Evolutionary conservation across 75 land plant genomes (phyloP).

Genomic region (Pinus tabuliformis): DNA sequence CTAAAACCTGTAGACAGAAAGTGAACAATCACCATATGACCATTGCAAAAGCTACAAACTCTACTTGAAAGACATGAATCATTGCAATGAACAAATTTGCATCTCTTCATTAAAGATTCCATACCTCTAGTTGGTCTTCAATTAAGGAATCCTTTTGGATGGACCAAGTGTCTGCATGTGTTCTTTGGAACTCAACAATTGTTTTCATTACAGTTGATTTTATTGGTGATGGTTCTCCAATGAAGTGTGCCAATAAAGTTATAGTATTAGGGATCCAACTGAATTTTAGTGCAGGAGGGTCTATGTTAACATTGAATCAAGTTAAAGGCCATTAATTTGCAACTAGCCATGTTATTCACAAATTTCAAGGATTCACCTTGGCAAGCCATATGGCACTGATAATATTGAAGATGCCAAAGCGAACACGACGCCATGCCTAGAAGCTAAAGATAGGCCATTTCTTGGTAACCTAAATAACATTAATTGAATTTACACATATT

Average conservation of each 20-base stretch:
- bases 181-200: slow-evolving; percentile 90
- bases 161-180: slow-evolving; percentile 96
- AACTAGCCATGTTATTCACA: not conserved
- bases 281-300: slow-evolving; percentile 7
- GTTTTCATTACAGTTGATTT: slow-evolving; percentile 84
- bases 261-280: slow-evolving; percentile 95
- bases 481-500: not conserved
- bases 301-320: not conserved
- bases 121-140: slow-evolving; percentile 95
- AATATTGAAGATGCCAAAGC: slow-evolving; percentile 85
- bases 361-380: slow-evolving; percentile 44
- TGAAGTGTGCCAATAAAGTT: slow-evolving; percentile 70
- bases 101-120: not conserved
- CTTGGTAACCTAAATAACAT: slow-evolving; percentile 22
- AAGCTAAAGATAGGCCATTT: slow-evolving; percentile 32
- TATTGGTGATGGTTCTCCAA: slow-evolving; percentile 69
- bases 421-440: slow-evolving; percentile 80
- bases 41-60: slow-evolving; percentile 5
- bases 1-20: slow-evolving; percentile 61
- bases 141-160: slow-evolving; percentile 77
- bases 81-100: not conserved
- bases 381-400: slow-evolving; percentile 95
- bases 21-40: not conserved
- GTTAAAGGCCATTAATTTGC: not conserved
- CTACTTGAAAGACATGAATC: slow-evolving; percentile 1